Evolutionary conservation across 805 yeast genomes (phyloP).

Genomic region (Cyberlindnera galapagoensis): DNA sequence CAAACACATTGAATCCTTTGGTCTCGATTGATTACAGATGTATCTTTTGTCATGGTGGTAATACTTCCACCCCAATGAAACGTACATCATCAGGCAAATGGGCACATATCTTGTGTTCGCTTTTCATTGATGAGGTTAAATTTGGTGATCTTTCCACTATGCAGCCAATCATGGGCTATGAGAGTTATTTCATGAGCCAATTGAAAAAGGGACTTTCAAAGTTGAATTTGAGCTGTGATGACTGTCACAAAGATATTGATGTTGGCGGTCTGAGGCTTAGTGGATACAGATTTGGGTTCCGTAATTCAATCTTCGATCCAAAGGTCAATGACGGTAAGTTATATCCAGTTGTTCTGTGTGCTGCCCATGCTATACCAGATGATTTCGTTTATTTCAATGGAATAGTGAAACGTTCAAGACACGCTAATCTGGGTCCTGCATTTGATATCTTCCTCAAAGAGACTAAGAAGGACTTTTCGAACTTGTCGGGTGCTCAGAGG

Average conservation of each 20-base stretch:
- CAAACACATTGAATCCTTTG: constrained; percentile 59
- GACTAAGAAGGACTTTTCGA: constrained; percentile 12
- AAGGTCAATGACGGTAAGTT: constrained; percentile 33
- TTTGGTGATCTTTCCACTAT: constrained; percentile 36
- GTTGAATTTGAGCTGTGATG: constrained; percentile 35
- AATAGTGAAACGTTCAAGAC: constrained; percentile 14
- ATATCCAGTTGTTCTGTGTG: constrained; percentile 39
- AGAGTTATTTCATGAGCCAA: constrained; percentile 24
- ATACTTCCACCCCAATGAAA: constrained; percentile 55
- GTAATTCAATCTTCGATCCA: constrained; percentile 11
- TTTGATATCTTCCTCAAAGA: constrained; percentile 19
- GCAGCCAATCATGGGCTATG: constrained; percentile 43
- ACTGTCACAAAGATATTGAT: constrained; percentile 39
- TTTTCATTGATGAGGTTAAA: constrained; percentile 41
- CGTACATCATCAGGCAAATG: constrained; percentile 63
- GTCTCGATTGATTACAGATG: constrained; percentile 56
- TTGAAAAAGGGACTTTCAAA: constrained; percentile 40
- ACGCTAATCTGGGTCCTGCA: constrained; percentile 8
- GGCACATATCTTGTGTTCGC: constrained; percentile 73
- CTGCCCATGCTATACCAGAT: constrained; percentile 25
- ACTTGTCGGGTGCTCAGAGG: constrained; percentile 29
- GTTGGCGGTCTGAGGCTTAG: constrained; percentile 38
- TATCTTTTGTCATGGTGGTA: constrained; percentile 44
- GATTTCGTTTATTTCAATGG: constrained; percentile 23
- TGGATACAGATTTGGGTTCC: constrained; percentile 49